Evolutionary conservation across 768 basidiomycete genomes (phyloP).

Genomic region (Rubroboletus pulcherrimus): DNA sequence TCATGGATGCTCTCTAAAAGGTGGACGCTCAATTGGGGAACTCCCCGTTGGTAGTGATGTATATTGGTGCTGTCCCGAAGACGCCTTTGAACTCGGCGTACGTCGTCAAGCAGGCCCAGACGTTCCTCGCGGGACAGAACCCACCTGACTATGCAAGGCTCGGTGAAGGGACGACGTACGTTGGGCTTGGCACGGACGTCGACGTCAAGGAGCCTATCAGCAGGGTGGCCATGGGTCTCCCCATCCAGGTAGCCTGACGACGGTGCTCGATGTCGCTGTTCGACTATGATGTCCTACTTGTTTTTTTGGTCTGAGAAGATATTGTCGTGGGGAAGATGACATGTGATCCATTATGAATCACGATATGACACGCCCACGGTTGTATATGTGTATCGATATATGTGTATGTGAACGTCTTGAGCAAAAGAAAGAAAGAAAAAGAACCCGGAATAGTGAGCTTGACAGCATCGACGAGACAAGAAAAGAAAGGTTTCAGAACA

Average conservation of each 20-base stretch:
- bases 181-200: constrained; percentile 36
- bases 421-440: neutral
- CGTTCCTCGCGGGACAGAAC: constrained; percentile 55
- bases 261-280: neutral
- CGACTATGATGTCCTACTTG: neutral
- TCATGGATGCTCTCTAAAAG: neutral
- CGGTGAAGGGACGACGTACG: constrained; percentile 37
- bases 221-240: constrained; percentile 44
- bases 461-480: neutral
- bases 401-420: neutral
- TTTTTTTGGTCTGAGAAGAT: neutral
- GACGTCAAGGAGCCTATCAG: constrained; percentile 37
- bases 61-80: constrained; percentile 69
- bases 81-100: constrained; percentile 62
- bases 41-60: constrained; percentile 53
- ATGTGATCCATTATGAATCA: neutral
- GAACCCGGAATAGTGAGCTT: neutral
- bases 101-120: constrained; percentile 55
- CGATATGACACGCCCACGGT: neutral
- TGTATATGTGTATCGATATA: neutral
- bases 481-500: too few relatives aligned
- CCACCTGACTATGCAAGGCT: constrained; percentile 70
- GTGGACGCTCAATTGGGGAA: neutral
- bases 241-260: constrained; percentile 14
- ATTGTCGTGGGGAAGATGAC: neutral